These are phyloP conservation scores for Cyanidioschyzon merolae DNA, from an alignment of 23 red algal species.

Conservation along the genomic window DNA sequence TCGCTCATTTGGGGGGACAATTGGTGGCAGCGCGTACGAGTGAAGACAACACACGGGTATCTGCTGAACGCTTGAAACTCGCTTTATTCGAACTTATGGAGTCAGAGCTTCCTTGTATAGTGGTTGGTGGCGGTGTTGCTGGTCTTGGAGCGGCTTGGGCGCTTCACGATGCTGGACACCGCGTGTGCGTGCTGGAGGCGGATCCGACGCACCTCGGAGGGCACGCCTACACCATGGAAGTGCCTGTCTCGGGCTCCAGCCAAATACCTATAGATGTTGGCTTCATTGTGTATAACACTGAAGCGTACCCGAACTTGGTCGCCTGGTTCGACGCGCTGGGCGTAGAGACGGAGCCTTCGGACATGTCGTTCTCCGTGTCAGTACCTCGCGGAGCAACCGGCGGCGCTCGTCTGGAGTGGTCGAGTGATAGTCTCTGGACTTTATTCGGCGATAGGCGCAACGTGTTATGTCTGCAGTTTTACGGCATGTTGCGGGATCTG, in stretches of 20 bases:
- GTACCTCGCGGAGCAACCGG: constrained; percentile 17
- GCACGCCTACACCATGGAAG: constrained; percentile 57
- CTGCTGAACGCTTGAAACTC: no score
- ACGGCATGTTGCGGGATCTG: constrained; percentile 83
- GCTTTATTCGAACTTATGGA: no score
- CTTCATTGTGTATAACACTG: constrained; percentile 94
- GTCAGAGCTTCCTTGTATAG: background rate
- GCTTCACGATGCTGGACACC: constrained; percentile 37
- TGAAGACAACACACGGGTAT: no score
- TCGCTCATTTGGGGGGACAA: no score
- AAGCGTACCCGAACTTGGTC: constrained; percentile 88
- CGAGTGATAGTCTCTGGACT: constrained; percentile 56
- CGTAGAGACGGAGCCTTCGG: constrained; percentile 55
- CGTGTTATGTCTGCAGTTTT: constrained; percentile 38
- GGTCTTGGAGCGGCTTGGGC: constrained; percentile 87
- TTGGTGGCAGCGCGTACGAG: no score
- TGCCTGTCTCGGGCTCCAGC: background rate
- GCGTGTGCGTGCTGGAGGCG: constrained; percentile 74
- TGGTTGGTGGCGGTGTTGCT: constrained; percentile 71
- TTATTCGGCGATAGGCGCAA: constrained; percentile 45
- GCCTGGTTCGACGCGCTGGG: constrained; percentile 46
- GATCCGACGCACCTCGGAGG: constrained; percentile 40
- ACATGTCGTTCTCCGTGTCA: constrained; percentile 89
- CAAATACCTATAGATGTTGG: constrained; percentile 4
- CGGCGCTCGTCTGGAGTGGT: constrained; percentile 52